Conservation (phyloP, 106 monocot genomes). For the Gastrodia elata region DNA sequence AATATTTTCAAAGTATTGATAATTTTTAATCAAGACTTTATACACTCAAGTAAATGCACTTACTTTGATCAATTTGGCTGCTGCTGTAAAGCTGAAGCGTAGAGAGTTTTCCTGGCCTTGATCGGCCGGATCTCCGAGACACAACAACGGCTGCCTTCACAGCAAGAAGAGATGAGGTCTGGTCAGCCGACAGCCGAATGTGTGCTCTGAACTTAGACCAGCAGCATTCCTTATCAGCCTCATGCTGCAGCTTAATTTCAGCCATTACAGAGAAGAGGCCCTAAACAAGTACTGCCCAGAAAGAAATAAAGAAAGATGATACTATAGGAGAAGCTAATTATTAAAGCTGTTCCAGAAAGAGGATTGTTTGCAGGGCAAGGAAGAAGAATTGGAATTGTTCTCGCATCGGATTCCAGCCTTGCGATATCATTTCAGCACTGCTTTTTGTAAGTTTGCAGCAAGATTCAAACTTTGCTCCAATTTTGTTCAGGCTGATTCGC, state of each 20-base stretch:
- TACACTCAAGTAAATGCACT: constrained; percentile 3
- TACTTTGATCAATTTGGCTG: constrained; percentile 38
- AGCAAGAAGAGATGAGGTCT: not conserved
- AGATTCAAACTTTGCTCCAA: too few relatives aligned
- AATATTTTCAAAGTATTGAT: not conserved
- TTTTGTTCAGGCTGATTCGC: too few relatives aligned
- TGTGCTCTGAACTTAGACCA: constrained; percentile 5
- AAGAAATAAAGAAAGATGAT: not conserved
- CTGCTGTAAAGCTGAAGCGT: constrained; percentile 34
- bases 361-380: constrained; percentile 22
- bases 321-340: not conserved
- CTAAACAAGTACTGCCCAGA: too few relatives aligned
- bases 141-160: constrained; percentile 44
- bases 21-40: not conserved
- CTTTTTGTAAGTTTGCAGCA: too few relatives aligned
- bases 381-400: constrained; percentile 13
- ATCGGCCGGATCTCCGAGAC: not conserved
- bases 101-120: constrained; percentile 28
- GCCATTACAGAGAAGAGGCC: too few relatives aligned
- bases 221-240: constrained; percentile 14
- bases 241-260: not conserved
- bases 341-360: too few relatives aligned
- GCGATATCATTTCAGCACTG: not conserved
- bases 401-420: constrained; percentile 17
- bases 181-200: constrained; percentile 1